Percentiles rank a stretch among this genome's conserved stretches.
These are phyloP conservation scores for Venustampulla echinocandica DNA, from an alignment of 495 filamentous ascomycete species.

Conservation along the genomic window DNA sequence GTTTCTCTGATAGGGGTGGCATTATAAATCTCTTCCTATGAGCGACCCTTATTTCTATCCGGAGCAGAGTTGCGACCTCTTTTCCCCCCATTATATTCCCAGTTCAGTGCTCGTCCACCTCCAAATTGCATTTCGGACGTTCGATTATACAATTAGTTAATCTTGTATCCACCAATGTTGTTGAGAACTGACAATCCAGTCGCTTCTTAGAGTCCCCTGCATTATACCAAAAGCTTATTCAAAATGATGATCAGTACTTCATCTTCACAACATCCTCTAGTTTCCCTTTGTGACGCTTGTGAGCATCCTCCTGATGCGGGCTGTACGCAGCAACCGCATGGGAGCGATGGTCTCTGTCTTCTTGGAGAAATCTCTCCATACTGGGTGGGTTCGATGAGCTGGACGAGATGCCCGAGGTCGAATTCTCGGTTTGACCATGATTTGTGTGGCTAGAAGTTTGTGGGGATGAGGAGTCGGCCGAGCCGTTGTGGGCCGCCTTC, in stretches of 20 bases:
- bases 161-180: too few relatives aligned
- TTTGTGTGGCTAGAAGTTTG: too few relatives aligned
- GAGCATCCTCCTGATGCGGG: slow-evolving; percentile 3
- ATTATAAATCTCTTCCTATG: too few relatives aligned
- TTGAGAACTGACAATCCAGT: too few relatives aligned
- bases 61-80: too few relatives aligned
- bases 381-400: not conserved
- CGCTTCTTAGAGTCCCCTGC: not conserved
- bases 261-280: slow-evolving; percentile 5
- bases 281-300: slow-evolving; percentile 2
- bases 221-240: not conserved
- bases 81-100: too few relatives aligned
- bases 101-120: too few relatives aligned
- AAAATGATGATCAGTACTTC: not conserved
- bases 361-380: not conserved
- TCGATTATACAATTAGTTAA: too few relatives aligned
- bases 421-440: too few relatives aligned
- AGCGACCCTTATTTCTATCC: too few relatives aligned
- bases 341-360: slow-evolving; percentile 6
- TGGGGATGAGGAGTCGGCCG: not conserved
- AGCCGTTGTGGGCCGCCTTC: slow-evolving; percentile 5
- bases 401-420: not conserved
- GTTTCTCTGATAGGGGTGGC: too few relatives aligned
- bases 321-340: slow-evolving; percentile 8
- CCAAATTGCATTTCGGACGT: too few relatives aligned